A percentile compares a stretch with the other conserved stretches of the same genome.
phyloP scores from a whole-genome alignment of 306 rosid genomes.

The Prunus mira region DNA sequence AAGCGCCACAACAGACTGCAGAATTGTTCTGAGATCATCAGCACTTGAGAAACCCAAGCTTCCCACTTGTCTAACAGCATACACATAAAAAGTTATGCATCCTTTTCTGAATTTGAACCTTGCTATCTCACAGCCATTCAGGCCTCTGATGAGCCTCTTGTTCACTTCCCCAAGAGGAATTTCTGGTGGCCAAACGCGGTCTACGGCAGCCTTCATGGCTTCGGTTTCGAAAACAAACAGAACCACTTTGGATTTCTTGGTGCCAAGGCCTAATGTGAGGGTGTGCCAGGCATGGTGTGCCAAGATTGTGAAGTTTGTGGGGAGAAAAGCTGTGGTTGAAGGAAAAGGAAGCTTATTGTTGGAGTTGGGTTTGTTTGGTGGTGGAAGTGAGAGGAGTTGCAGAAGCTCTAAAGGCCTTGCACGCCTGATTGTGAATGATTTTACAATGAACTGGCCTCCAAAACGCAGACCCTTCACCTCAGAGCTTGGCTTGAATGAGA shows the following conservation, averaged over 20 bases:
- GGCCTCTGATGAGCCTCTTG: conserved; percentile 70
- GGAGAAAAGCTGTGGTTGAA: conserved; percentile 79
- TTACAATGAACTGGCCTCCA: conserved; percentile 93
- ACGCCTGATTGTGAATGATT: conserved; percentile 85
- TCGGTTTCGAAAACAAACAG: conserved; percentile 78
- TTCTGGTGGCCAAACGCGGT: conserved; percentile 75
- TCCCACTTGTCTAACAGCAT: conserved; percentile 72
- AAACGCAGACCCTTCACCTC: conserved; percentile 91
- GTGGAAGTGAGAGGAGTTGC: conserved; percentile 68
- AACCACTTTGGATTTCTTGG: conserved; percentile 81
- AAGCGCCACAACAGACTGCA: conserved; percentile 81
- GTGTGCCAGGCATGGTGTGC: conserved; percentile 99
- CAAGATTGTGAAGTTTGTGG: conserved; percentile 91
- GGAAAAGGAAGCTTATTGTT: conserved; percentile 53
- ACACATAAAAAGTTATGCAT: conserved; percentile 84
- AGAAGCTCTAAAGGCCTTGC: conserved; percentile 75
- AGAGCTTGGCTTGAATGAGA: conserved; percentile 81
- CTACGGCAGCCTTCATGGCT: conserved; percentile 51
- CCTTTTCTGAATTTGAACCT: conserved; percentile 97
- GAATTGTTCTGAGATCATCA: conserved; percentile 65
- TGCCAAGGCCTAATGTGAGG: conserved; percentile 90
- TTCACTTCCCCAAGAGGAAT: conserved; percentile 88
- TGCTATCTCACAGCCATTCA: conserved; percentile 77
- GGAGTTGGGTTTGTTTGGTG: conserved; percentile 28
- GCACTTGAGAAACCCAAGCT: conserved; percentile 57